phyloP scores from a whole-genome alignment of 345 rosid species.

The Melaleuca quinquenervia region DNA sequence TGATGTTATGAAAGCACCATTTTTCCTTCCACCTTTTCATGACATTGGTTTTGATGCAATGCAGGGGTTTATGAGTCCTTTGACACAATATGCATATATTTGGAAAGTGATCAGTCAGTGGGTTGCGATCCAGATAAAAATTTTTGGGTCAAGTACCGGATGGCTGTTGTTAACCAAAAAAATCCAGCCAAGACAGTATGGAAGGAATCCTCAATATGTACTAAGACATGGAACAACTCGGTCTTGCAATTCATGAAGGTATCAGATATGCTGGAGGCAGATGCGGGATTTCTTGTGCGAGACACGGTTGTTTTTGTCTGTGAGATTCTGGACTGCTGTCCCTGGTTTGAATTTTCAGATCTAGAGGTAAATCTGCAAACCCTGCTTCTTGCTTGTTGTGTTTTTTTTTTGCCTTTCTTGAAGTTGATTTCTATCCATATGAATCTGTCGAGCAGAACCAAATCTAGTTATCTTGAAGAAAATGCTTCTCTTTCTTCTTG shows the following conservation, averaged over 20 bases:
- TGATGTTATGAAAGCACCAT: conserved; percentile 4
- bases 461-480: neutral
- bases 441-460: neutral
- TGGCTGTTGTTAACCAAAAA: conserved; percentile 96
- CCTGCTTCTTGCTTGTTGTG: neutral
- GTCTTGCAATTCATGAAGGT: conserved; percentile 99
- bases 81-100: conserved; percentile 97
- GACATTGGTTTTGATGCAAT: conserved; percentile 11
- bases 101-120: conserved; percentile 96
- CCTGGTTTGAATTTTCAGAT: conserved; percentile 95
- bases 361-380: conserved; percentile 54
- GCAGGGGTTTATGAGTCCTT: conserved; percentile 99
- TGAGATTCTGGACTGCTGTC: conserved; percentile 95
- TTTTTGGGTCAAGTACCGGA: conserved; percentile 98
- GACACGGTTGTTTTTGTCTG: conserved; percentile 98
- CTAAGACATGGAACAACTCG: conserved; percentile 99
- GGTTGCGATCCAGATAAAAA: conserved; percentile 91
- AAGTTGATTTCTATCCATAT: neutral
- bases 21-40: conserved; percentile 13
- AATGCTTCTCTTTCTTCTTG: too few relatives aligned
- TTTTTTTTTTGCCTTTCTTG: neutral
- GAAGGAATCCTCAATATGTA: conserved; percentile 99
- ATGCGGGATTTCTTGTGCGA: conserved; percentile 98
- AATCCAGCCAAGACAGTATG: conserved; percentile 88
- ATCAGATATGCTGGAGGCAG: conserved; percentile 96